A percentile compares a stretch with the other conserved stretches of the same genome.
Evolutionary conservation across 1,284 basidiomycete species (phyloP).

Genomic region (Grifola frondosa): DNA sequence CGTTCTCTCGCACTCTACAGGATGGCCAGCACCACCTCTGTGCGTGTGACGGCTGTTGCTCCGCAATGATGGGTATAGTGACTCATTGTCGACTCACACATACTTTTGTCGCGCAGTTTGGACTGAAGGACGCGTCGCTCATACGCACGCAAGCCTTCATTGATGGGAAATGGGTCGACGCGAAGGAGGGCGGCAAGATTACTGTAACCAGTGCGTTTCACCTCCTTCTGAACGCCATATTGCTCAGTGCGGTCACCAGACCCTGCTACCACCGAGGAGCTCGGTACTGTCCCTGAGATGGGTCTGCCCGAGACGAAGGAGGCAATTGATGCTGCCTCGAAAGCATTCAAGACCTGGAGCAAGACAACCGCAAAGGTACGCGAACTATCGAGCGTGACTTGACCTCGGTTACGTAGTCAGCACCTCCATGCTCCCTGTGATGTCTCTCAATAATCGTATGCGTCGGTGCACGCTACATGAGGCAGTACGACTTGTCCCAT

Average conservation of each 20-base stretch:
- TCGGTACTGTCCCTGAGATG: slow-evolving; percentile 88
- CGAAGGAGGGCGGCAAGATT: slow-evolving; percentile 71
- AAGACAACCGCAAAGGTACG: slow-evolving; percentile 77
- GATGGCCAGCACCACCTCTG: slow-evolving; percentile 27
- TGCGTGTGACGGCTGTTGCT: slow-evolving; percentile 2
- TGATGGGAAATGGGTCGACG: slow-evolving; percentile 80
- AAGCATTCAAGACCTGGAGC: slow-evolving; percentile 80
- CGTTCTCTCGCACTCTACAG: slow-evolving; percentile 20
- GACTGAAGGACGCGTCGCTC: slow-evolving; percentile 73
- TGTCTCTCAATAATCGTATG: background rate
- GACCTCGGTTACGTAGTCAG: no score
- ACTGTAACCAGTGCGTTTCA: slow-evolving; percentile 67
- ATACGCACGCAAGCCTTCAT: slow-evolving; percentile 78
- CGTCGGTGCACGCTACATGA: background rate
- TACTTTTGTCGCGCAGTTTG: slow-evolving; percentile 56
- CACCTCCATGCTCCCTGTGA: no score
- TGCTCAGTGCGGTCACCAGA: slow-evolving; percentile 45
- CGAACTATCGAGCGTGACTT: no score
- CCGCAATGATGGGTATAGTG: background rate
- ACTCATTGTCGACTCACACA: background rate
- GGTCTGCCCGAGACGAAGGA: slow-evolving; percentile 75
- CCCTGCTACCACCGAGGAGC: slow-evolving; percentile 77
- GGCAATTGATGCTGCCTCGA: slow-evolving; percentile 76
- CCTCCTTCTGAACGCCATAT: background rate
- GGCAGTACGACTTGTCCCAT: no score